Percentiles rank a stretch among this genome's conserved stretches.
These are phyloP conservation scores for Leptodontidium sp. DNA, from an alignment of 2,329 filamentous ascomycete species.

Conservation along the genomic window DNA sequence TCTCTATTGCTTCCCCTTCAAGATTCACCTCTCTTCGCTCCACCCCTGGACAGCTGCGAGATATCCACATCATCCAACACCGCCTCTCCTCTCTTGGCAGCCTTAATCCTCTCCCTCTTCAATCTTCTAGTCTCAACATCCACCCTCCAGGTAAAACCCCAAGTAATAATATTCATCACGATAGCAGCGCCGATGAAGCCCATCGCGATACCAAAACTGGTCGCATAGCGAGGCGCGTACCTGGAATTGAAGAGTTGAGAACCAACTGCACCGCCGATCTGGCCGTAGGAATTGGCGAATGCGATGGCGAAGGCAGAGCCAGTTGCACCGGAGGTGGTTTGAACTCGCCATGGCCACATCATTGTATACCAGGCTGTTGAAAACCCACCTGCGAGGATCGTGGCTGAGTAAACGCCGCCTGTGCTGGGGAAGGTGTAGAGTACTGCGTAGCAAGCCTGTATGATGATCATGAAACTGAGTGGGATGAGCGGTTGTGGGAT, in stretches of 20 bases:
- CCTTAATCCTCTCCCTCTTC: conserved; percentile 52
- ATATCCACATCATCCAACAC: conserved; percentile 53
- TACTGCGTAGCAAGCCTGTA: conserved; percentile 55
- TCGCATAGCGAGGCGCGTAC: conserved; percentile 56
- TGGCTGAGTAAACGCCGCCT: conserved; percentile 55
- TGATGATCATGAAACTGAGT: conserved; percentile 52
- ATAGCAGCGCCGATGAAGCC: conserved; percentile 54
- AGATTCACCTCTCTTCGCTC: background rate
- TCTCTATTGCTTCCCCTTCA: background rate
- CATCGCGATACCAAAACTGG: conserved; percentile 48
- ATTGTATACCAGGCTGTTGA: conserved; percentile 55
- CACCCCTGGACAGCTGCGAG: background rate
- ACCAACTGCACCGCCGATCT: conserved; percentile 57
- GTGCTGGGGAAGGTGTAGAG: conserved; percentile 55
- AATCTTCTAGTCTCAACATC: conserved; percentile 55
- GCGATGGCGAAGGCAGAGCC: conserved; percentile 59
- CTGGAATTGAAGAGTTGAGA: conserved; percentile 55
- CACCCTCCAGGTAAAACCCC: conserved; percentile 55
- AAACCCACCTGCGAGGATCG: conserved; percentile 50
- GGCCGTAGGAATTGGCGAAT: conserved; percentile 59
- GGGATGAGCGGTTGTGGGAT: conserved; percentile 55
- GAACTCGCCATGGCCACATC: conserved; percentile 62
- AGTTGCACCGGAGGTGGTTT: conserved; percentile 55
- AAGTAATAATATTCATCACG: conserved; percentile 52
- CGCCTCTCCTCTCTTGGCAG: conserved; percentile 51